Conservation (phyloP, 352 stramenopile genomes). For the Globisporangium spiculum region DNA sequence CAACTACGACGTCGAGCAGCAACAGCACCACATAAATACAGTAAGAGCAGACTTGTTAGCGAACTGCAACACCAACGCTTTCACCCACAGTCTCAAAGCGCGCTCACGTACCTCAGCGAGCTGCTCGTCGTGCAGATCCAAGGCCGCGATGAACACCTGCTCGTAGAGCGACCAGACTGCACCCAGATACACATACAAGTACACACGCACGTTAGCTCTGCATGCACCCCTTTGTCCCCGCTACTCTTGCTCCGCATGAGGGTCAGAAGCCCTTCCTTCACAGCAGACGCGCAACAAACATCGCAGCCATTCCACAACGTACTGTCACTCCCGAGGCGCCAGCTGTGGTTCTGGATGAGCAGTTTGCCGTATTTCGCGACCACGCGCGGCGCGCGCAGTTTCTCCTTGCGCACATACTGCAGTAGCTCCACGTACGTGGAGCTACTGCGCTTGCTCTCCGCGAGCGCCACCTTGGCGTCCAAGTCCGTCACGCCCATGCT, state of each 20-base stretch:
- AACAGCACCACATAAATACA: not conserved
- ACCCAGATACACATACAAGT: not conserved
- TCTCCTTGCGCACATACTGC: constrained; percentile 54
- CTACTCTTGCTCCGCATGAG: constrained; percentile 7
- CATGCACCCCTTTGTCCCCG: not conserved
- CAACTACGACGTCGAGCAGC: not conserved
- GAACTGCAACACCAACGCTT: not conserved
- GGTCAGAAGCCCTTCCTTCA: not conserved
- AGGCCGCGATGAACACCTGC: constrained; percentile 57
- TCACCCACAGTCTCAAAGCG: not conserved
- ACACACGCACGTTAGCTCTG: not conserved
- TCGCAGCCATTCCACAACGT: not conserved
- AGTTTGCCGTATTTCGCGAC: constrained; percentile 36
- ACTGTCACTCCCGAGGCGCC: constrained; percentile 53
- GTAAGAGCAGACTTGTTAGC: not conserved
- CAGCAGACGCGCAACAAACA: not conserved
- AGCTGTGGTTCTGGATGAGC: constrained; percentile 52
- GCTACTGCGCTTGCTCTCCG: constrained; percentile 28
- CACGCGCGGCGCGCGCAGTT: constrained; percentile 41
- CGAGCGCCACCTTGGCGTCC: constrained; percentile 39
- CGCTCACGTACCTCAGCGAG: constrained; percentile 27
- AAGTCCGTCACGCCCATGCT: constrained; percentile 40
- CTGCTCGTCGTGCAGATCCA: constrained; percentile 62
- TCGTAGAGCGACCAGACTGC: constrained; percentile 66
- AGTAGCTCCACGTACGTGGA: constrained; percentile 46